Base-by-base conservation (phyloP, 2,329 filamentous ascomycete genomes). In the Fusarium chlamydosporum region DNA sequence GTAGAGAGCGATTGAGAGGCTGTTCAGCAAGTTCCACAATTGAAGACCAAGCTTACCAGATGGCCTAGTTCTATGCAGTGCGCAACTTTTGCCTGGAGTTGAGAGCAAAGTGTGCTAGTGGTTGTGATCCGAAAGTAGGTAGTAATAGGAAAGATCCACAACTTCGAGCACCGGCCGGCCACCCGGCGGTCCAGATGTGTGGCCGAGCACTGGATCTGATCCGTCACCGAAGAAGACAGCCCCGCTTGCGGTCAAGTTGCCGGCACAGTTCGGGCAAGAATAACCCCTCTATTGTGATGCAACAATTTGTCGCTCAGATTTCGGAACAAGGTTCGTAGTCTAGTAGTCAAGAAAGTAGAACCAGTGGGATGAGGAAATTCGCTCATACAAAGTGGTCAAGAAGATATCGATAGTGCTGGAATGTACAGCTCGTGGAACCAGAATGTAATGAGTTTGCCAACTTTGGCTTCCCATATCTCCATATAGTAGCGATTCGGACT, bases 161-260 rank as follows among this genome's bases (percentile, higher is more conserved):
- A 31, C 18, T 60, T 59, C 54, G 23, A 50, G 16, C 45, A 43
- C 55, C 55, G 58, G 47, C 60, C 52, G 62, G 57, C 27, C 40
- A 47, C 12, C 40, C 60, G 47, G 33, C 52, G 37, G 48, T 48
- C 46, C 16, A 51, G 35, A 46, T 37, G 34, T 50, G 48, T 53
- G 42, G 55, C 52, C 45, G 65, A 42, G 29, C 51, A 52, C 59
- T 66, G 61, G 50, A 34, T 61, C 46, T 61, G 66, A 62, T 68
- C 71, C 53, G 68, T 68, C 61, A 67, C 71, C 66, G 66, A 73
- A 31, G 27, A 43, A 13, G 46, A 50, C 20, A 43, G 42, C 55
- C 59, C 67, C 67, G 61, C 69, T 61, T 59, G 46, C 41, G 42
- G 46, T 51, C 64, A 58, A 53, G 41, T 60, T 37, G 34, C 51